Evolutionary conservation across 1,139 yeast genomes (phyloP).

Genomic region (Starmera stellimalicola): DNA sequence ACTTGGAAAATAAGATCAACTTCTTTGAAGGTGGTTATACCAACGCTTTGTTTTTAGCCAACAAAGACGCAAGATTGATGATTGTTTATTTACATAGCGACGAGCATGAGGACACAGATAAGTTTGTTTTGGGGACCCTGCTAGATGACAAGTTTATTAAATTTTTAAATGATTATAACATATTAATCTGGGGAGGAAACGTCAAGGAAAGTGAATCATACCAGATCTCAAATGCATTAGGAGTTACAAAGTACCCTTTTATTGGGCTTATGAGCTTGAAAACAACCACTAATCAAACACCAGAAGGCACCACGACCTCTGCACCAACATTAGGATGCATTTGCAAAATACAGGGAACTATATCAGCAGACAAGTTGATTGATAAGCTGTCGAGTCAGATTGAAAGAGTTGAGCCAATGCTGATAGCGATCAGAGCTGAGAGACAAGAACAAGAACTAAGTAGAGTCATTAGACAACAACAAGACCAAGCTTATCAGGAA

Average conservation of each 20-base stretch:
- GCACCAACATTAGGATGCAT: constrained; percentile 51
- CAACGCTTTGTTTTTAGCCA: constrained; percentile 62
- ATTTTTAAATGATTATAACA: constrained; percentile 38
- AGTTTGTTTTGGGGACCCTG: constrained; percentile 48
- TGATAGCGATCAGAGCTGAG: constrained; percentile 50
- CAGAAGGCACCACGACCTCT: constrained; percentile 46
- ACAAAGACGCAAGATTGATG: constrained; percentile 58
- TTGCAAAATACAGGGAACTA: constrained; percentile 55
- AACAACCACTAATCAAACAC: constrained; percentile 44
- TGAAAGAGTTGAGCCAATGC: constrained; percentile 51
- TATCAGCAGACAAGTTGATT: constrained; percentile 19
- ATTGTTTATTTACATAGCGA: constrained; percentile 68
- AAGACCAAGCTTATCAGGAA: constrained; percentile 67
- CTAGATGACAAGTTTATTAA: constrained; percentile 42
- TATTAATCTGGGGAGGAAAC: constrained; percentile 85
- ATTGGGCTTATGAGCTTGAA: constrained; percentile 60
- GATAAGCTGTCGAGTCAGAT: constrained; percentile 31
- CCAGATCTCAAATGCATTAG: constrained; percentile 71
- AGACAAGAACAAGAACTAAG: constrained; percentile 51
- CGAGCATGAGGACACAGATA: constrained; percentile 52
- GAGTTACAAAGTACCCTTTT: constrained; percentile 72
- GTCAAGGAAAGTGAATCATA: constrained; percentile 72
- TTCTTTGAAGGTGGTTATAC: constrained; percentile 71
- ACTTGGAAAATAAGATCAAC: constrained; percentile 11
- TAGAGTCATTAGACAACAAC: constrained; percentile 58